phyloP scores from a whole-genome alignment of 148 eudicot species.

The Silene latifolia region DNA sequence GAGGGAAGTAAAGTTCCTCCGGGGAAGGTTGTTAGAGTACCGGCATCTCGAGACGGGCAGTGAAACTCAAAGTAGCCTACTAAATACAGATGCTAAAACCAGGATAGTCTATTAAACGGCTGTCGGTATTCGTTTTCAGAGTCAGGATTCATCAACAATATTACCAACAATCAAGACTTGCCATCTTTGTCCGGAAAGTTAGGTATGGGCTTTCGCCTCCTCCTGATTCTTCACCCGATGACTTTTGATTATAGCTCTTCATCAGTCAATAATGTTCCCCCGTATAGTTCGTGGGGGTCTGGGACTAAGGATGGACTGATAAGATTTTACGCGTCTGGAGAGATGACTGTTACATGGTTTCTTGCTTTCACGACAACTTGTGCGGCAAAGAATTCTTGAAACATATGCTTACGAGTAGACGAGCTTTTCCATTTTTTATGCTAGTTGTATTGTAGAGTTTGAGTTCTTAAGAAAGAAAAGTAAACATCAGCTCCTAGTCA shows the following conservation, averaged over 20 bases:
- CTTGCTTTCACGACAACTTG: background rate
- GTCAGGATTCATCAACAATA: background rate
- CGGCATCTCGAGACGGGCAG: conserved; percentile 32
- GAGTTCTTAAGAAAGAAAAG: background rate
- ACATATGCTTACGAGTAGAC: background rate
- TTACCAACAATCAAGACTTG: conserved; percentile 4
- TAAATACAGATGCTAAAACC: conserved; percentile 69
- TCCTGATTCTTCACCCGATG: background rate
- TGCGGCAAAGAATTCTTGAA: background rate
- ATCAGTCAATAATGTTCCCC: background rate
- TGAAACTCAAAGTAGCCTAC: conserved; percentile 42
- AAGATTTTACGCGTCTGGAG: background rate
- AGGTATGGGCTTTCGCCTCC: conserved; percentile 20
- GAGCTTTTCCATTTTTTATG: background rate
- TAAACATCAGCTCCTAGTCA: background rate
- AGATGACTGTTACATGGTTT: background rate
- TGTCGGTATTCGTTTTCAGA: background rate
- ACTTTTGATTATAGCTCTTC: background rate
- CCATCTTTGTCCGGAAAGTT: conserved; percentile 11
- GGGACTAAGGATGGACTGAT: background rate
- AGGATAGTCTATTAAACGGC: conserved; percentile 29
- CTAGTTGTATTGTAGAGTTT: background rate
- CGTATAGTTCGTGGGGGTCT: background rate
- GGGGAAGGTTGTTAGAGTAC: conserved; percentile 42
- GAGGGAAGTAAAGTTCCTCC: conserved; percentile 25